Evolutionary conservation across 371 early-diverging fungal species (phyloP).

Genomic region (Mucor sp.): DNA sequence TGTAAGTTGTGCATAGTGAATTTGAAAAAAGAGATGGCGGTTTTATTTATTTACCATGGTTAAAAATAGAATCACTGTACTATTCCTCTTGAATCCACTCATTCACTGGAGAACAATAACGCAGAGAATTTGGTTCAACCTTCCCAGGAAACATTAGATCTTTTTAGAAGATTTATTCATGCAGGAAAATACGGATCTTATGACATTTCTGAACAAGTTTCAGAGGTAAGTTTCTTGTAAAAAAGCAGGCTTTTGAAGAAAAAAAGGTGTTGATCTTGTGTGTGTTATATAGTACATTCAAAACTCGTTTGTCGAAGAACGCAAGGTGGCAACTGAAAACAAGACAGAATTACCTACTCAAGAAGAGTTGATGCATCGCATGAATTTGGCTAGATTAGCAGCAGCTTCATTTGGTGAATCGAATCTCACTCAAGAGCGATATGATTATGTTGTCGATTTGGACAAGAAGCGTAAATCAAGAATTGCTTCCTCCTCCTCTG

Average conservation of each 20-base stretch:
- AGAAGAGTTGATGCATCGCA: slow-evolving; percentile 51
- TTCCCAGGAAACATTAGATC: slow-evolving; percentile 34
- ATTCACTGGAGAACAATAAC: slow-evolving; percentile 12
- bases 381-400: slow-evolving; percentile 43
- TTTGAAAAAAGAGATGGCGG: background rate
- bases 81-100: slow-evolving; percentile 35
- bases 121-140: slow-evolving; percentile 9
- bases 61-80: slow-evolving; percentile 50
- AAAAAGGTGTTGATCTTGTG: background rate
- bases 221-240: slow-evolving; percentile 42
- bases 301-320: slow-evolving; percentile 53
- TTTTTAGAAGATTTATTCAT: slow-evolving; percentile 56
- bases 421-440: slow-evolving; percentile 33
- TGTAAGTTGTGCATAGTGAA: slow-evolving; percentile 36
- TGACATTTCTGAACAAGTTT: slow-evolving; percentile 54
- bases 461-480: slow-evolving; percentile 27
- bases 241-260: background rate
- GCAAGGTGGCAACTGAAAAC: slow-evolving; percentile 48
- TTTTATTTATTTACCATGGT: background rate
- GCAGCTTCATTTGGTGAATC: slow-evolving; percentile 46
- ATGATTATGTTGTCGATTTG: slow-evolving; percentile 36
- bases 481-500: background rate
- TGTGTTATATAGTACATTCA: slow-evolving; percentile 53
- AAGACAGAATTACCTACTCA: slow-evolving; percentile 34
- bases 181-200: slow-evolving; percentile 44